phyloP scores from a whole-genome alignment of 345 rosid species.

The Salix arbutifolia region DNA sequence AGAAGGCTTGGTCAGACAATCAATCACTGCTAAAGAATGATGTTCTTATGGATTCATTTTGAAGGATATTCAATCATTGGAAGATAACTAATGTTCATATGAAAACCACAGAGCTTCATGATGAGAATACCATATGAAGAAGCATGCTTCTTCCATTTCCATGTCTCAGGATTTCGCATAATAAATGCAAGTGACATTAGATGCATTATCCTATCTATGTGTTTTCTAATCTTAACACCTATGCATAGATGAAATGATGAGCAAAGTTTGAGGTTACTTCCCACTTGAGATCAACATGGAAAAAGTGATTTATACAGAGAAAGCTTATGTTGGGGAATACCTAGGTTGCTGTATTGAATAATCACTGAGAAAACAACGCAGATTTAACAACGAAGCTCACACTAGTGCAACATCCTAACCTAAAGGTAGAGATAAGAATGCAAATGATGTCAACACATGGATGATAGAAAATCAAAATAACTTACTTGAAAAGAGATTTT shows the following conservation, averaged over 20 bases:
- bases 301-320: neutral
- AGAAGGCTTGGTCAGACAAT: neutral
- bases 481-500: slow-evolving; percentile 77
- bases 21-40: neutral
- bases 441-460: neutral
- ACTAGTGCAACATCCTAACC: neutral
- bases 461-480: neutral
- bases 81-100: neutral
- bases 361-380: neutral
- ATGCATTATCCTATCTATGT: neutral
- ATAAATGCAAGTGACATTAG: neutral
- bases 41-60: neutral
- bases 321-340: neutral
- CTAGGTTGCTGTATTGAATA: neutral
- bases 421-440: neutral
- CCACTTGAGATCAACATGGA: neutral
- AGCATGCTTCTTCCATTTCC: neutral
- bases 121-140: neutral
- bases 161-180: neutral
- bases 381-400: neutral
- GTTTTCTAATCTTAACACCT: neutral
- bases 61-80: neutral
- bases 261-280: neutral
- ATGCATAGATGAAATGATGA: neutral
- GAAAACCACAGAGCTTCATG: neutral